Conservation (phyloP, 140 eudicot species). For the Erigeron philadelphicus region DNA sequence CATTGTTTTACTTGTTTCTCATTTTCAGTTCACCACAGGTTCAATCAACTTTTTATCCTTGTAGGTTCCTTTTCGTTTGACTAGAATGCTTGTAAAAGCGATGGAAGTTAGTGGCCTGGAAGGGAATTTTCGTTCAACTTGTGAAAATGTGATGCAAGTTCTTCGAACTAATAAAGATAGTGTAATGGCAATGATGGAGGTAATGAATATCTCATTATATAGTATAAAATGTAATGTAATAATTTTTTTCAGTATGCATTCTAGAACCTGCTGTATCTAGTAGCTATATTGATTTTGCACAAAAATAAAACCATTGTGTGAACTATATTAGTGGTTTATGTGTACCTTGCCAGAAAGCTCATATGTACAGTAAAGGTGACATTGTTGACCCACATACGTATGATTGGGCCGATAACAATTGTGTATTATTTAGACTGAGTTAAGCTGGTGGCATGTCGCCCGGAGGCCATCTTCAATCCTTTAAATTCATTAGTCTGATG, state of each 20-base stretch:
- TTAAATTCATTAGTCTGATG: too few species aligned
- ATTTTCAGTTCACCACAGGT: constrained; percentile 1
- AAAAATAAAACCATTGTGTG: not conserved
- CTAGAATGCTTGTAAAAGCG: constrained; percentile 99
- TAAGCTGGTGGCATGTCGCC: not conserved
- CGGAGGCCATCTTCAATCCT: too few species aligned
- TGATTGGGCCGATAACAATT: not conserved
- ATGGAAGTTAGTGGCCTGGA: constrained; percentile 99
- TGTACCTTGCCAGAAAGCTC: not conserved
- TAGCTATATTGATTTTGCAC: not conserved
- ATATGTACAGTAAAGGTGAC: not conserved
- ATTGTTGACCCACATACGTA: not conserved
- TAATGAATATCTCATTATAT: constrained; percentile 20
- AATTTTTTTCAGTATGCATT: not conserved
- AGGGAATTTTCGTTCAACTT: constrained; percentile 94
- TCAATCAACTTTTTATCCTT: constrained; percentile 2
- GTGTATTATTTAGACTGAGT: not conserved
- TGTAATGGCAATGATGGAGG: constrained; percentile 99
- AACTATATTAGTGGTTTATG: not conserved
- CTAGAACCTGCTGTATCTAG: not conserved
- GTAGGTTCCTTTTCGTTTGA: constrained; percentile 97
- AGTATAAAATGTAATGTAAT: not conserved
- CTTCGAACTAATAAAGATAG: constrained; percentile 85
- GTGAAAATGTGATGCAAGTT: constrained; percentile 99
- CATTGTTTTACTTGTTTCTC: not conserved